Percentiles rank a stretch among this genome's conserved stretches.
phyloP scores from a whole-genome alignment of 805 yeast species.

The Yamadazyma scolyti region DNA sequence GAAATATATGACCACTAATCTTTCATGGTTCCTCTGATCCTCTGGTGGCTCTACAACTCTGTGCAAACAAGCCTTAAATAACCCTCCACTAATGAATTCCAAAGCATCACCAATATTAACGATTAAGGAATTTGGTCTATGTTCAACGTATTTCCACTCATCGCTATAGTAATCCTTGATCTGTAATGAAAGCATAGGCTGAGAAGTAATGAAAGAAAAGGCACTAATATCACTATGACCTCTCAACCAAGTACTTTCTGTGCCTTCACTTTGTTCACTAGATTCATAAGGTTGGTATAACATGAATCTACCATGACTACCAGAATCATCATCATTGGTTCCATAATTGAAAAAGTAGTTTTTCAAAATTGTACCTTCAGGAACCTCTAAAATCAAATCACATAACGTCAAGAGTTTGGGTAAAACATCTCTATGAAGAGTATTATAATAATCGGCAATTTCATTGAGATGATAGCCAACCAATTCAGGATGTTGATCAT shows the following conservation, averaged over 20 bases:
- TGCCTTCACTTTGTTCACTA: slow-evolving; percentile 22
- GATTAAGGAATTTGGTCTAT: slow-evolving; percentile 34
- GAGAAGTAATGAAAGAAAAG: slow-evolving; percentile 38
- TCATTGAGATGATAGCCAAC: slow-evolving; percentile 37
- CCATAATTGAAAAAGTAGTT: slow-evolving; percentile 38
- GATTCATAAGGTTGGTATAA: slow-evolving; percentile 20
- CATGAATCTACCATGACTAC: slow-evolving; percentile 27
- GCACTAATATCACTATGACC: slow-evolving; percentile 47
- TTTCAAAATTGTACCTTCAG: slow-evolving; percentile 41
- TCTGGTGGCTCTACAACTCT: slow-evolving; percentile 46
- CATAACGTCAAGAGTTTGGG: slow-evolving; percentile 34
- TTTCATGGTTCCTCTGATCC: slow-evolving; percentile 32
- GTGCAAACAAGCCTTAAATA: slow-evolving; percentile 44
- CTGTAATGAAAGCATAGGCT: slow-evolving; percentile 39
- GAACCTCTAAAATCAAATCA: slow-evolving; percentile 44
- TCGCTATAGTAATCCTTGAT: slow-evolving; percentile 34
- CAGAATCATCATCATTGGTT: slow-evolving; percentile 19
- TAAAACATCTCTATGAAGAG: slow-evolving; percentile 35
- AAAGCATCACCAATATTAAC: slow-evolving; percentile 42
- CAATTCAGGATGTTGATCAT: slow-evolving; percentile 37
- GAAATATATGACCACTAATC: slow-evolving; percentile 43
- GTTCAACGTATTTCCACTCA: slow-evolving; percentile 37
- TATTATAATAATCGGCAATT: slow-evolving; percentile 33
- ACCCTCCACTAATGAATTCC: slow-evolving; percentile 43
- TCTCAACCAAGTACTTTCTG: slow-evolving; percentile 40